Conservation (phyloP, 1,284 basidiomycete genomes). For the Moesziomyces antarcticus region DNA sequence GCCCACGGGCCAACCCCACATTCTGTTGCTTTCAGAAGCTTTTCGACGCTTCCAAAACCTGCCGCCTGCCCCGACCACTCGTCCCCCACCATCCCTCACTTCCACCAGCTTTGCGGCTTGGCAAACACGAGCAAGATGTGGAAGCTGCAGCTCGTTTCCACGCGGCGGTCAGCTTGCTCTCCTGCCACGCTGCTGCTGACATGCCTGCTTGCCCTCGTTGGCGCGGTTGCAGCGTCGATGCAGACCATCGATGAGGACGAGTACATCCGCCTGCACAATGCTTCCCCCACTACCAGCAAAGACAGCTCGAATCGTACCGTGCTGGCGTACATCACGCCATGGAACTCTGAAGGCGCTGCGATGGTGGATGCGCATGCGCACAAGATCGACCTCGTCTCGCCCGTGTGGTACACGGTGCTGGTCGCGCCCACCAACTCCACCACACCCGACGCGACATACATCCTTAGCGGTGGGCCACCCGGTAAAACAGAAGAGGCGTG, state of each 20-base stretch:
- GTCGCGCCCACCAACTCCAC: slow-evolving; percentile 1
- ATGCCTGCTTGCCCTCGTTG: background rate
- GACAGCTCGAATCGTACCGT: slow-evolving; percentile 12
- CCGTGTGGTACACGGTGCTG: slow-evolving; percentile 56
- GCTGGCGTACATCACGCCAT: slow-evolving; percentile 55
- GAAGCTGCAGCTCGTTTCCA: too few relatives aligned
- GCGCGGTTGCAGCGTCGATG: background rate
- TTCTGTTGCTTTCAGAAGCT: too few relatives aligned
- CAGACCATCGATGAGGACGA: slow-evolving; percentile 19
- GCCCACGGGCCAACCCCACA: too few relatives aligned
- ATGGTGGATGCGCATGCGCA: slow-evolving; percentile 25
- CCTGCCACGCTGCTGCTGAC: background rate
- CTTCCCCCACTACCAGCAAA: background rate
- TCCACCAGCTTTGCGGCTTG: too few relatives aligned
- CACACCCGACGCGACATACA: slow-evolving; percentile 20
- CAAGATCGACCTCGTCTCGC: slow-evolving; percentile 48
- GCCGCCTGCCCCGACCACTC: too few relatives aligned
- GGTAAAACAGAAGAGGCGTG: slow-evolving; percentile 19
- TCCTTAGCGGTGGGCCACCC: slow-evolving; percentile 37
- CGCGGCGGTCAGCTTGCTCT: too few relatives aligned
- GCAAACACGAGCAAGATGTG: too few relatives aligned
- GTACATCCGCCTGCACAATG: slow-evolving; percentile 21
- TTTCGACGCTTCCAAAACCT: too few relatives aligned
- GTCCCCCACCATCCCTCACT: too few relatives aligned
- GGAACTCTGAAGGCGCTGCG: slow-evolving; percentile 34